Evolutionary conservation across 2,329 filamentous ascomycete species (phyloP).

Genomic region (Fusarium lyarnte): DNA sequence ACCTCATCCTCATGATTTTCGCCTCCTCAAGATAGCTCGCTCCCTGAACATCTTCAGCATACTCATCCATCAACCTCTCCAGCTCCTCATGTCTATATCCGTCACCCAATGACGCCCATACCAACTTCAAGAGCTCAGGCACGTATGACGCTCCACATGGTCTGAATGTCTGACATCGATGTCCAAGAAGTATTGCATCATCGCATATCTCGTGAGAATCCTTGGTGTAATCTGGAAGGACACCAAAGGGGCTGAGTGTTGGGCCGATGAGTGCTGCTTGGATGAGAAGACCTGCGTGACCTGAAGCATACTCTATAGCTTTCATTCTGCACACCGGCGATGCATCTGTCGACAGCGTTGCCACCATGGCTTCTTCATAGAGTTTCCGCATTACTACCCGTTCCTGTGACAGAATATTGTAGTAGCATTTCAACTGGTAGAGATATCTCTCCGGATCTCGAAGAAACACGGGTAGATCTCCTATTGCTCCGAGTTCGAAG

Average conservation of each 20-base stretch:
- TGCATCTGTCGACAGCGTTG: not conserved
- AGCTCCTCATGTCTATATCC: slow-evolving; percentile 15
- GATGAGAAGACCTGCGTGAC: slow-evolving; percentile 2
- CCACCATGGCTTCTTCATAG: not conserved
- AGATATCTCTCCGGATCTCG: slow-evolving; percentile 12
- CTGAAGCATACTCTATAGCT: slow-evolving; percentile 1
- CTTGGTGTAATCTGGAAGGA: not conserved
- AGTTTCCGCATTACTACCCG: not conserved
- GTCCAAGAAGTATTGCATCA: not conserved
- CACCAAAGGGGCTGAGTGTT: not conserved
- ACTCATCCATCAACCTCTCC: not conserved
- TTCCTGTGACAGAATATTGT: slow-evolving; percentile 9
- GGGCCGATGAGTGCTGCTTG: slow-evolving; percentile 4
- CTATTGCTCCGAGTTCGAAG: slow-evolving; percentile 10
- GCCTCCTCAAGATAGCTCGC: slow-evolving; percentile 11
- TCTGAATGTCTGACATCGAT: not conserved
- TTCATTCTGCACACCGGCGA: not conserved
- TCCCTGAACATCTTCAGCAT: slow-evolving; percentile 12
- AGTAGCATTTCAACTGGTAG: slow-evolving; percentile 20
- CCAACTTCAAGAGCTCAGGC: slow-evolving; percentile 18
- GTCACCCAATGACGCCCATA: slow-evolving; percentile 13
- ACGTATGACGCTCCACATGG: slow-evolving; percentile 18
- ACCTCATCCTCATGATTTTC: not conserved
- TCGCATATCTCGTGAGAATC: slow-evolving; percentile 2
- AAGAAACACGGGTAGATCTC: slow-evolving; percentile 14